phyloP scores from a whole-genome alignment of 441 rosid genomes.

The Eruca vesicaria region DNA sequence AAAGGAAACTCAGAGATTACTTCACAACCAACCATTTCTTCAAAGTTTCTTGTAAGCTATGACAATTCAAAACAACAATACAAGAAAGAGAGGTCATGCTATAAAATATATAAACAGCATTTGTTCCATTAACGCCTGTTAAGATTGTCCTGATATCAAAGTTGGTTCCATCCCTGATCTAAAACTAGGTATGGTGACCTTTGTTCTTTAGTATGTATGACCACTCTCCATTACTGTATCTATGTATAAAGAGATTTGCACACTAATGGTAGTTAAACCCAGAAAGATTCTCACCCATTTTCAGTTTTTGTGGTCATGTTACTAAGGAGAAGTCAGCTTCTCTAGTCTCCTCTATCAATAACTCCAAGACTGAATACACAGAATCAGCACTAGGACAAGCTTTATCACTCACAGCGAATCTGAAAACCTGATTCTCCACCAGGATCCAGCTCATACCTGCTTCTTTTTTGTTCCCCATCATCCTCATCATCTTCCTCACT shows the following conservation, averaged over 20 bases:
- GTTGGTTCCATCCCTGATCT: conserved; percentile 16
- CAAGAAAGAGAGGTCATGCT: not conserved
- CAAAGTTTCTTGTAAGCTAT: conserved; percentile 10
- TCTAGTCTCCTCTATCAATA: conserved; percentile 52
- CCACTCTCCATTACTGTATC: conserved; percentile 3
- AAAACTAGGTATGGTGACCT: conserved; percentile 9
- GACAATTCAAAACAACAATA: not conserved
- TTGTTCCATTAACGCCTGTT: not conserved
- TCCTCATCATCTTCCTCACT: conserved; percentile 64
- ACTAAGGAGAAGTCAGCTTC: conserved; percentile 54
- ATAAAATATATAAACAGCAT: conserved; percentile 16
- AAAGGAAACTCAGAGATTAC: too few species aligned
- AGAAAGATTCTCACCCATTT: not conserved
- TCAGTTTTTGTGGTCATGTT: conserved; percentile 14
- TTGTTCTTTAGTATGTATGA: conserved; percentile 3
- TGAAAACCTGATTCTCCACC: conserved; percentile 52
- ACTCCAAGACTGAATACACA: conserved; percentile 48
- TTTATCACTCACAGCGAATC: conserved; percentile 62
- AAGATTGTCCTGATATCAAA: conserved; percentile 9
- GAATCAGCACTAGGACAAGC: conserved; percentile 37
- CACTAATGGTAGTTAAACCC: not conserved
- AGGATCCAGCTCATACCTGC: conserved; percentile 88
- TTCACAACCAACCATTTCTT: conserved; percentile 6
- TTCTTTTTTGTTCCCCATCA: conserved; percentile 67
- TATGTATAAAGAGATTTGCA: not conserved